Percentiles rank a stretch among this genome's conserved stretches.
Conservation (phyloP, 2,329 filamentous ascomycete genomes). For the Blastomyces gilchristii region DNA sequence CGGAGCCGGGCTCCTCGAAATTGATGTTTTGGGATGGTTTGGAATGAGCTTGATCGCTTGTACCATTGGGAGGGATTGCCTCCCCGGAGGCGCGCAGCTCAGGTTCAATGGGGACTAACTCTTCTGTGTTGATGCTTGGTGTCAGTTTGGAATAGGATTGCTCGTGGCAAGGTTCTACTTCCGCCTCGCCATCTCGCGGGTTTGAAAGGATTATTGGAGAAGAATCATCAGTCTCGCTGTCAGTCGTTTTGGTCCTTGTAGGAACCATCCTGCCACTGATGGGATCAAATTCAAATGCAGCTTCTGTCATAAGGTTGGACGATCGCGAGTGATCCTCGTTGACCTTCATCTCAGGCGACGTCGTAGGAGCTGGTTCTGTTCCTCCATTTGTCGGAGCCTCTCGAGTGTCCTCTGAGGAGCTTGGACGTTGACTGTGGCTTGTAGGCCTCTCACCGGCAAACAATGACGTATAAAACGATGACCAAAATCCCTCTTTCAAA, state of each 20-base stretch:
- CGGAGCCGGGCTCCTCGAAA: background rate
- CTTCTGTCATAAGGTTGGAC: conserved; percentile 1
- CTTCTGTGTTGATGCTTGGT: background rate
- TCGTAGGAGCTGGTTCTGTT: background rate
- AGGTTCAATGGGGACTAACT: background rate
- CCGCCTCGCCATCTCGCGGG: background rate
- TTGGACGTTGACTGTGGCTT: background rate
- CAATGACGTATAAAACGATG: conserved; percentile 25
- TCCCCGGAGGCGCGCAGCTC: background rate
- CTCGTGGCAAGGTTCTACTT: background rate
- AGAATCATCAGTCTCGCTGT: background rate
- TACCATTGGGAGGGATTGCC: background rate
- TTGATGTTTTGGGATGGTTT: background rate
- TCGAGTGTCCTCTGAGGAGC: conserved; percentile 2
- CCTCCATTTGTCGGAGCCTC: conserved; percentile 4
- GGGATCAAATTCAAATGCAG: conserved; percentile 31
- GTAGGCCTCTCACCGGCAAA: conserved; percentile 15
- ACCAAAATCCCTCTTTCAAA: conserved; percentile 20
- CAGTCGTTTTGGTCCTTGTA: conserved; percentile 5
- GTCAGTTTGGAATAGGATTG: background rate
- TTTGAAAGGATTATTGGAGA: background rate
- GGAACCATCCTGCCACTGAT: conserved; percentile 34
- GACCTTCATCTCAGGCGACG: conserved; percentile 7
- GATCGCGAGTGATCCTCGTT: conserved; percentile 5
- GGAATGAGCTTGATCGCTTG: background rate